Conservation (phyloP, 2,329 filamentous ascomycete genomes). For the Penicillium rolfsii region DNA sequence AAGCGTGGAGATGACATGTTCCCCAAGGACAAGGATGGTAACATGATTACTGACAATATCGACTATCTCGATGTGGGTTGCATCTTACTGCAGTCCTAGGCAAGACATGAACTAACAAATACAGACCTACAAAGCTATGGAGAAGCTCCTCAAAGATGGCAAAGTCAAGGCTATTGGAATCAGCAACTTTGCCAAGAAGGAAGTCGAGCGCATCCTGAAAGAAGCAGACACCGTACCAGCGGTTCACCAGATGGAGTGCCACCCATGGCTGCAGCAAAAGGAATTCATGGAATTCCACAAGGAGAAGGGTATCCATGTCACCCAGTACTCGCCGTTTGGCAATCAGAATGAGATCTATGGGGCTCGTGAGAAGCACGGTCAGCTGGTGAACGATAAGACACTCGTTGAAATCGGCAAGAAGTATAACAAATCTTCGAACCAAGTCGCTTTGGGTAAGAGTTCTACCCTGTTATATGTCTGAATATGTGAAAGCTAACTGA, state of each 20-base stretch:
- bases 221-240: constrained; percentile 39
- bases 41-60: constrained; percentile 41
- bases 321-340: constrained; percentile 36
- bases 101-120: background rate
- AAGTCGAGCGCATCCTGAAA: constrained; percentile 46
- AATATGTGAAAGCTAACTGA: background rate
- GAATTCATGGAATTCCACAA: constrained; percentile 20
- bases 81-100: background rate
- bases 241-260: constrained; percentile 32
- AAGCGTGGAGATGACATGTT: constrained; percentile 42
- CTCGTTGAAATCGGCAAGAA: constrained; percentile 28
- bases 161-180: constrained; percentile 51
- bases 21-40: constrained; percentile 45
- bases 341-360: constrained; percentile 49
- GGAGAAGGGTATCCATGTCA: constrained; percentile 27
- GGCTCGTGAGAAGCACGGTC: constrained; percentile 36
- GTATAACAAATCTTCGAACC: constrained; percentile 27
- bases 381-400: constrained; percentile 24
- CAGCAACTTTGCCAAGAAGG: constrained; percentile 50
- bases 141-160: constrained; percentile 35
- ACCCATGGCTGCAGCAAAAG: constrained; percentile 32
- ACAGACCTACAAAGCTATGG: constrained; percentile 50
- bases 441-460: constrained; percentile 23
- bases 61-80: constrained; percentile 46
- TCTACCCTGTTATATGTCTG: too few species aligned